Conservation (phyloP, 2,329 filamentous ascomycete species). For the Fusarium udum region DNA sequence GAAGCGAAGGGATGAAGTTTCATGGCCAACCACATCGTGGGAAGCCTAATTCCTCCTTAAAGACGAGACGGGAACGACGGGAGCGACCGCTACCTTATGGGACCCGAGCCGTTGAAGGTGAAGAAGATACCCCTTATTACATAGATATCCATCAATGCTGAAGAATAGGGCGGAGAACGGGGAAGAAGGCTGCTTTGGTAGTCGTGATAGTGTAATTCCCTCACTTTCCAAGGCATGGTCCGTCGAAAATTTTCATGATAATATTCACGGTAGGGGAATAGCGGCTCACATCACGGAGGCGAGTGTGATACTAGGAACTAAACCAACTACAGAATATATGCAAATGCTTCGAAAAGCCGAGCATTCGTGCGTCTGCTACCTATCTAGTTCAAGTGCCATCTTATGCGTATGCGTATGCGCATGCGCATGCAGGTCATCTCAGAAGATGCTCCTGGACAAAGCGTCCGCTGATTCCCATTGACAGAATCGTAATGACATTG, state of each 20-base stretch:
- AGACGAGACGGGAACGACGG: slow-evolving; percentile 40
- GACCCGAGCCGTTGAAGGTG: slow-evolving; percentile 37
- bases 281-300: slow-evolving; percentile 21
- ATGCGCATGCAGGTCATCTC: slow-evolving; percentile 32
- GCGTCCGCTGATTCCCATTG: slow-evolving; percentile 32
- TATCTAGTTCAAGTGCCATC: slow-evolving; percentile 18
- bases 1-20: slow-evolving; percentile 20
- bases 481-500: slow-evolving; percentile 30
- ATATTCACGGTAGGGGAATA: slow-evolving; percentile 20
- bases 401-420: slow-evolving; percentile 30
- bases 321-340: slow-evolving; percentile 30
- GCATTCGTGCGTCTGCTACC: slow-evolving; percentile 27
- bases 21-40: slow-evolving; percentile 45
- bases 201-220: slow-evolving; percentile 3
- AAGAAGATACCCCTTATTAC: slow-evolving; percentile 32
- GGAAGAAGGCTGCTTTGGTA: slow-evolving; percentile 8
- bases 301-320: slow-evolving; percentile 32
- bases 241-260: slow-evolving; percentile 3
- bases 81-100: slow-evolving; percentile 42
- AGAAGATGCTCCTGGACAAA: slow-evolving; percentile 33
- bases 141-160: slow-evolving; percentile 14
- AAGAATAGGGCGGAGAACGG: slow-evolving; percentile 17
- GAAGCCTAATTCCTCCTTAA: slow-evolving; percentile 36
- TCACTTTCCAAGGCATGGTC: background rate
- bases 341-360: slow-evolving; percentile 32